Evolutionary conservation across 345 rosid genomes (phyloP).

Genomic region (Gossypium bickii): DNA sequence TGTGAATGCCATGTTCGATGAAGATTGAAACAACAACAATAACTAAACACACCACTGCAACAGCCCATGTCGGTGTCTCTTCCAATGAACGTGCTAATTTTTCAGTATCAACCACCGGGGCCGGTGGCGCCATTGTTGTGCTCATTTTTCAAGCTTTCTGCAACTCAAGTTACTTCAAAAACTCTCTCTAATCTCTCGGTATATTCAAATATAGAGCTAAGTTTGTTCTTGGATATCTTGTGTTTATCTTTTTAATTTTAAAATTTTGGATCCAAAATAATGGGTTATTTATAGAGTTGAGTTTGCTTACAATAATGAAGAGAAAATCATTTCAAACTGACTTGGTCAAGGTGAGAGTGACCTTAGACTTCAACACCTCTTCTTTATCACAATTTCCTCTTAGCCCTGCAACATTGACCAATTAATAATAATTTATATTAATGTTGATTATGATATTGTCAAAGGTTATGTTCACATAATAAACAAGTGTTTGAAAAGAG

Average conservation of each 20-base stretch:
- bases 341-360: background rate
- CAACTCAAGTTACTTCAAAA: background rate
- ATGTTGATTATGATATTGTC: no score
- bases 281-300: conserved; percentile 1
- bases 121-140: conserved; percentile 14
- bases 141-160: background rate
- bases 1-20: conserved; percentile 63
- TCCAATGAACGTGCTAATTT: conserved; percentile 40
- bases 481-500: no score
- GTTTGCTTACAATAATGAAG: background rate
- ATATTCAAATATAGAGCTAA: background rate
- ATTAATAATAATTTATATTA: background rate
- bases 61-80: conserved; percentile 88
- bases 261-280: background rate
- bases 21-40: conserved; percentile 61
- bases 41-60: conserved; percentile 75
- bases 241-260: background rate
- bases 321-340: background rate
- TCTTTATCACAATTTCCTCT: no score
- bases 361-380: background rate
- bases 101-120: background rate
- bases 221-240: background rate
- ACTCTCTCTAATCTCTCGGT: background rate
- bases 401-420: background rate
- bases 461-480: background rate